A percentile compares a stretch with the other conserved stretches of the same genome.
Conservation (phyloP, 768 basidiomycete genomes). For the Boletus rufocinnamomeus region DNA sequence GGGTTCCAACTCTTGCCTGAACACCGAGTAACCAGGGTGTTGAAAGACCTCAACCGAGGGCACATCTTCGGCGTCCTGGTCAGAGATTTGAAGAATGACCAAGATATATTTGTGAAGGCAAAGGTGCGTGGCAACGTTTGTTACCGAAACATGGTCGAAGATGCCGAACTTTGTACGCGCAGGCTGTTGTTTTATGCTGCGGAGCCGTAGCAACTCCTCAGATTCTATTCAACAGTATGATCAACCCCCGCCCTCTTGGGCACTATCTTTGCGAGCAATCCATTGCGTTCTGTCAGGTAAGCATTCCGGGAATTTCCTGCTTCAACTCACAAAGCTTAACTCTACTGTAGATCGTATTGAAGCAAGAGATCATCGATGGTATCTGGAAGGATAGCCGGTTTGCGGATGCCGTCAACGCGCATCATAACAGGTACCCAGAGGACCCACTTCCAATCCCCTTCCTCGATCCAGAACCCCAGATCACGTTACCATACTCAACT, state of each 20-base stretch:
- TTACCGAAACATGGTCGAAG: not conserved
- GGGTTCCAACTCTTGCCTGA: not conserved
- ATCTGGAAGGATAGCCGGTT: not conserved
- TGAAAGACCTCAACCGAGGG: not conserved
- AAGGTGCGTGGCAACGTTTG: not conserved
- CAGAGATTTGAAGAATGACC: not conserved
- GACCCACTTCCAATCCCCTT: constrained; percentile 1
- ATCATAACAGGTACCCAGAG: not conserved
- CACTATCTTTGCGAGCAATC: not conserved
- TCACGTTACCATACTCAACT: not conserved
- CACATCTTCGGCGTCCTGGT: not conserved
- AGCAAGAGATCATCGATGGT: not conserved
- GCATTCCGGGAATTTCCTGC: not conserved
- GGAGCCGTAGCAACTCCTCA: constrained; percentile 1
- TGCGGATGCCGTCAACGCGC: not conserved
- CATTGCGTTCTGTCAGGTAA: constrained; percentile 1
- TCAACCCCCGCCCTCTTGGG: not conserved
- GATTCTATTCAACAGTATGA: not conserved
- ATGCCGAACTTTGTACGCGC: not conserved
- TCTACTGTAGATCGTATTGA: not conserved
- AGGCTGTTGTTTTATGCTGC: not conserved
- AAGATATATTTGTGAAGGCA: not conserved
- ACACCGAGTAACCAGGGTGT: not conserved
- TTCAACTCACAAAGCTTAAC: not conserved
- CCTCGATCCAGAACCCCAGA: not conserved